Evolutionary conservation across 1,284 basidiomycete species (phyloP).

Genomic region (Porogramme epimiltina): DNA sequence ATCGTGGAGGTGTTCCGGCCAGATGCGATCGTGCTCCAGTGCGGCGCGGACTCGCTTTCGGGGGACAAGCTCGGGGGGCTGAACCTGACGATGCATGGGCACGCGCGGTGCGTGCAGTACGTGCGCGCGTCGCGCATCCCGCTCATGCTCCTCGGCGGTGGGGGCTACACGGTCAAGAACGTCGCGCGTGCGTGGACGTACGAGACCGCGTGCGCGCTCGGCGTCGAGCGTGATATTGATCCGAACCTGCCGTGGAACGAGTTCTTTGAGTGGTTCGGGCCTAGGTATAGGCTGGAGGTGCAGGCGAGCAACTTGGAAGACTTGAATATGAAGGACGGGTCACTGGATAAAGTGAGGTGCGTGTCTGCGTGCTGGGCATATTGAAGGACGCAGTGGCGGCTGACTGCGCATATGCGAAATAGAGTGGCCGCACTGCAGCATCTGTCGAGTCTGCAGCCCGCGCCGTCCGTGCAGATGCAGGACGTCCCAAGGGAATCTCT

Average conservation of each 20-base stretch:
- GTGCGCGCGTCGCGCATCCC: conserved; percentile 86
- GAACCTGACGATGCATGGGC: conserved; percentile 94
- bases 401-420: neutral
- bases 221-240: conserved; percentile 77
- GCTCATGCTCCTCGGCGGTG: conserved; percentile 91
- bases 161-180: conserved; percentile 97
- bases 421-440: conserved; percentile 79
- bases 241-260: conserved; percentile 92
- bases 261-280: conserved; percentile 98
- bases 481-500: conserved; percentile 75
- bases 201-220: conserved; percentile 94
- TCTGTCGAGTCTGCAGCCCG: conserved; percentile 75
- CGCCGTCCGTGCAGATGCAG: conserved; percentile 89
- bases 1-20: conserved; percentile 93
- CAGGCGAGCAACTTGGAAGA: conserved; percentile 94
- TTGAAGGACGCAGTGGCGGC: conserved; percentile 3
- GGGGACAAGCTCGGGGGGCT: conserved; percentile 97
- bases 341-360: conserved; percentile 81
- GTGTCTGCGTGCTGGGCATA: conserved; percentile 25
- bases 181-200: conserved; percentile 96
- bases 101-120: conserved; percentile 90
- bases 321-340: conserved; percentile 81
- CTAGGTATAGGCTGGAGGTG: conserved; percentile 93
- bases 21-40: conserved; percentile 90
- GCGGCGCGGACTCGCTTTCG: conserved; percentile 93